Evolutionary conservation across 2,329 filamentous ascomycete genomes (phyloP), one percentile per base, ranked within the genome.

Genomic region (Celoporthe dispersa): DNA sequence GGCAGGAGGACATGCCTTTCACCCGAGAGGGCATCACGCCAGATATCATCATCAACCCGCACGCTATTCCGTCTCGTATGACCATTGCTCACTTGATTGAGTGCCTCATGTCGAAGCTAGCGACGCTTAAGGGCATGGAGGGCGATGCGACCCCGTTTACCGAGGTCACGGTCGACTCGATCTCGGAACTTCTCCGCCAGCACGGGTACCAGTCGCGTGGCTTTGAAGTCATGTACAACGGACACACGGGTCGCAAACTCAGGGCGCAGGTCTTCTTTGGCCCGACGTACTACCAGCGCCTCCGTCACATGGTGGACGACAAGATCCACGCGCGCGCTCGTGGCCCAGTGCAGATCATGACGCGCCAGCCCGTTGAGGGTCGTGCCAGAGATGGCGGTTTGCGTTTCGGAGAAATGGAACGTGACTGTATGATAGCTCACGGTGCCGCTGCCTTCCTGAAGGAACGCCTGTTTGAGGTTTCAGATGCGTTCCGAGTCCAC

Each of bases 341-440:
- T 79, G 96, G 97, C 48, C 96, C 96, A 0, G 93, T 97, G 31
- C 96, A 99, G 83, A 99, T 99, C 78, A 89, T 99, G 84, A 99
- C 96, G 2, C 88, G 97, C 70, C 96, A 99, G 81, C 96, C 96
- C 25, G 96, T 99, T 19, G 96, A 99, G 83, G 96, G 96, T 92
- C 93, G 97, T 89, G 96, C 96, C 3, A 87, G 97, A 82, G 97
- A 99, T 80, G 96, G 96, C 87, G 96, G 96, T 85, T 88, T 99
- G 60, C 95, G 97, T 79, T 99, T 99, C 89, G 96, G 96, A 90
- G 96, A 99, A 86, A 99, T 99, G 96, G 97, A 99, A 83, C 95
- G 97, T 84, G 97, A 99, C 89, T 99, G 96, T 81, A 99, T 99
- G 96, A 99, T 99, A 85, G 94, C 97, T n/a, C 97, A 99, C 80